Evolutionary conservation across 2,329 filamentous ascomycete species (phyloP).

Genomic region (Penicillium sp.): DNA sequence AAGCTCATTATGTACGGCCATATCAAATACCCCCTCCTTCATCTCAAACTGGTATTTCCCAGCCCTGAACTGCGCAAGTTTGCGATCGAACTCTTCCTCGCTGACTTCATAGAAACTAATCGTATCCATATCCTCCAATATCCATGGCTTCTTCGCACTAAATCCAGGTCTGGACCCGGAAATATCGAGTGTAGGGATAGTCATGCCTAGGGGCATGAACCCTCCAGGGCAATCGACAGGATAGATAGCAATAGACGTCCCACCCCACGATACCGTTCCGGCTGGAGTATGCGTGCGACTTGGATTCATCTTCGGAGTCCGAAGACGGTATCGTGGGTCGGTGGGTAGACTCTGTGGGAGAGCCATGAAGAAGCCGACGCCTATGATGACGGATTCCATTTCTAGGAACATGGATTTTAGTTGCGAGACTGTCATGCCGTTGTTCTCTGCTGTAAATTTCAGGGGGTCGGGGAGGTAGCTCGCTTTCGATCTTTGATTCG

Average conservation of each 20-base stretch:
- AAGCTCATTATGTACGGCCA: background rate
- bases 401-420: slow-evolving; percentile 54
- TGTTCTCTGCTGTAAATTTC: slow-evolving; percentile 57
- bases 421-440: slow-evolving; percentile 51
- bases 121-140: slow-evolving; percentile 59
- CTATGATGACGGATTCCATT: slow-evolving; percentile 52
- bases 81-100: slow-evolving; percentile 52
- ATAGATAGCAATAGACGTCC: slow-evolving; percentile 46
- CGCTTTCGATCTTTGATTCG: slow-evolving; percentile 61
- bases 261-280: slow-evolving; percentile 57
- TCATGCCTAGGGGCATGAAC: slow-evolving; percentile 56
- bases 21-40: background rate
- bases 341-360: slow-evolving; percentile 55
- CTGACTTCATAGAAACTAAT: slow-evolving; percentile 55
- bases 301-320: slow-evolving; percentile 58
- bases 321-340: slow-evolving; percentile 55
- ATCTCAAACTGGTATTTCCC: slow-evolving; percentile 28
- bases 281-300: slow-evolving; percentile 27
- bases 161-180: slow-evolving; percentile 55
- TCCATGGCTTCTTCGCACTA: slow-evolving; percentile 48
- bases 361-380: slow-evolving; percentile 57
- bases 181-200: slow-evolving; percentile 55
- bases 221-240: slow-evolving; percentile 56
- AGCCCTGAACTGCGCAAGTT: slow-evolving; percentile 50
- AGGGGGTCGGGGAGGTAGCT: slow-evolving; percentile 64